Percentiles rank a stretch among this genome's conserved stretches.
Evolutionary conservation across 352 stramenopile genomes (phyloP).

Genomic region (Phytopythium aichiense): DNA sequence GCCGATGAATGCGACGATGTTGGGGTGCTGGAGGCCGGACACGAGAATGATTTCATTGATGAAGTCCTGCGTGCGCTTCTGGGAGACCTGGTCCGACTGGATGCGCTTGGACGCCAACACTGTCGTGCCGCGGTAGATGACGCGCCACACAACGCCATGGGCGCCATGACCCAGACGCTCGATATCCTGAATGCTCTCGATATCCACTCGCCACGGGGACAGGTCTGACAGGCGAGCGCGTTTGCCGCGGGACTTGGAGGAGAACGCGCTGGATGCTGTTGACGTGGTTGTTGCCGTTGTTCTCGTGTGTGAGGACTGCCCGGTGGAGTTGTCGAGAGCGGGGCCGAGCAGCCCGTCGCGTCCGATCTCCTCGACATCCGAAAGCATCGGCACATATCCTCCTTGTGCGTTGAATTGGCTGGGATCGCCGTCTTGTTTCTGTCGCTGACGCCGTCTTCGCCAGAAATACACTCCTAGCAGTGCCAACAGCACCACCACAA

Average conservation of each 20-base stretch:
- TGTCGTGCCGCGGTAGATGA: conserved; percentile 34
- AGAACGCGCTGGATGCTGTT: neutral
- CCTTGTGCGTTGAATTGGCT: neutral
- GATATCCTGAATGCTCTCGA: conserved; percentile 34
- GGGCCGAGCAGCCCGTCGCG: no score
- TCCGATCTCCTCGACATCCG: neutral
- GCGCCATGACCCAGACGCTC: conserved; percentile 40
- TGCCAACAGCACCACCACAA: neutral
- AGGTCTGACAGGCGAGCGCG: neutral
- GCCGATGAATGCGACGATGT: no score
- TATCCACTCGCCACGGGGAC: conserved; percentile 7
- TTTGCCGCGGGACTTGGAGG: neutral
- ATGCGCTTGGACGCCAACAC: conserved; percentile 50
- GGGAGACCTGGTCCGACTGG: conserved; percentile 35
- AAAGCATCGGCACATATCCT: neutral
- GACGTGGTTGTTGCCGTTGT: neutral
- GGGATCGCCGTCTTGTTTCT: neutral
- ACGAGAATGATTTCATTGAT: no score
- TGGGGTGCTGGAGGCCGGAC: no score
- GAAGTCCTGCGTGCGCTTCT: no score
- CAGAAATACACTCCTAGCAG: neutral
- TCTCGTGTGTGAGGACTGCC: neutral
- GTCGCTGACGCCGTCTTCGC: neutral
- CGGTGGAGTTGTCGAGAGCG: neutral
- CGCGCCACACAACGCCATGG: conserved; percentile 46